phyloP scores from a whole-genome alignment of 83 land plant species.

The Diphasiastrum complanatum region DNA sequence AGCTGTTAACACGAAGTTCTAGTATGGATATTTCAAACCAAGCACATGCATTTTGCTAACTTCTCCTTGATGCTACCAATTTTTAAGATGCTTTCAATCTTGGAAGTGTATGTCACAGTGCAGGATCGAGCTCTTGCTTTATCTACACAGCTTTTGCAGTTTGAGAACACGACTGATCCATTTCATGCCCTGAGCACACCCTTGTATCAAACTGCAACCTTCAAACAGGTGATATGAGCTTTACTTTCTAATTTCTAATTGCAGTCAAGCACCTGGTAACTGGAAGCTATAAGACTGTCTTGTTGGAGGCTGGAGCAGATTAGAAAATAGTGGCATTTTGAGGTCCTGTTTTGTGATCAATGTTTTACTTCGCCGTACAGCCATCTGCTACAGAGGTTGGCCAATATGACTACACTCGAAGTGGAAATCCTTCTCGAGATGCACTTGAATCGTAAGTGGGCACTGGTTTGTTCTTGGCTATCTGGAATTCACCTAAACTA shows the following conservation, averaged over 20 bases:
- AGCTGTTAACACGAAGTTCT: too few relatives aligned
- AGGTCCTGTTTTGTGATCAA: not conserved
- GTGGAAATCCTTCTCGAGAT: slow-evolving; percentile 94
- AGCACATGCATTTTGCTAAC: too few relatives aligned
- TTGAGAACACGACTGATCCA: slow-evolving; percentile 65
- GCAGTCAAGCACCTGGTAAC: not conserved
- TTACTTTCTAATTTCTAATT: not conserved
- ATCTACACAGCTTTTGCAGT: slow-evolving; percentile 67
- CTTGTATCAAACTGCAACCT: slow-evolving; percentile 89
- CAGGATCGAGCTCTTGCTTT: too few relatives aligned
- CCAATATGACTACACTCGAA: slow-evolving; percentile 91
- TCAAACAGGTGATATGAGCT: slow-evolving; percentile 62
- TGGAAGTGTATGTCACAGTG: too few relatives aligned
- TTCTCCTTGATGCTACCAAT: too few relatives aligned
- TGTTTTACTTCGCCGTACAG: slow-evolving; percentile 28
- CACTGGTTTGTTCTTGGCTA: not conserved
- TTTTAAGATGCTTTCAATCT: too few relatives aligned
- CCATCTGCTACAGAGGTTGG: slow-evolving; percentile 81
- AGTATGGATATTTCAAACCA: too few relatives aligned
- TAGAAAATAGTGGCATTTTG: not conserved
- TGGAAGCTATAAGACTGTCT: not conserved
- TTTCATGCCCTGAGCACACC: slow-evolving; percentile 83
- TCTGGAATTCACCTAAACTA: too few relatives aligned
- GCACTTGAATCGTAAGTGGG: slow-evolving; percentile 53
- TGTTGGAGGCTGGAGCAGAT: not conserved